Percentiles rank a stretch among this genome's conserved stretches.
phyloP scores from a whole-genome alignment of 768 basidiomycete genomes.

The Trichaptum fuscoviolaceum region DNA sequence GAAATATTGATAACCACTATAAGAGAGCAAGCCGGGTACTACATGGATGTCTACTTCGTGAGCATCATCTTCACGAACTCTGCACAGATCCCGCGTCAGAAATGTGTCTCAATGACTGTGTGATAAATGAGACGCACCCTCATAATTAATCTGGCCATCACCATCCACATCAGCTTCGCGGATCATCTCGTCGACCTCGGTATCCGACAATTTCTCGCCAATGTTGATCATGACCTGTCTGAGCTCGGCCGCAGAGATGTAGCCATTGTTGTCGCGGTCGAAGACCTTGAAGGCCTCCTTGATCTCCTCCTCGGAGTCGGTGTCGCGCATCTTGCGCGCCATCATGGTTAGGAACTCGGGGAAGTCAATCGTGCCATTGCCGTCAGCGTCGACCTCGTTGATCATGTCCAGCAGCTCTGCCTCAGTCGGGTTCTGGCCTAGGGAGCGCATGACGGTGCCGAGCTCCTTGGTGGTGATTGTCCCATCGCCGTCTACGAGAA shows the following conservation, averaged over 20 bases:
- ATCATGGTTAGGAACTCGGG: constrained; percentile 82
- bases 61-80: constrained; percentile 88
- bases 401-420: constrained; percentile 93
- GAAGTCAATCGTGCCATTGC: constrained; percentile 84
- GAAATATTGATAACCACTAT: background rate
- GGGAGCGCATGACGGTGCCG: constrained; percentile 89
- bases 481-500: constrained; percentile 73
- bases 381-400: constrained; percentile 89
- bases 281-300: constrained; percentile 96
- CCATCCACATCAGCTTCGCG: constrained; percentile 93
- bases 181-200: constrained; percentile 94
- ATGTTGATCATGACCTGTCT: constrained; percentile 89
- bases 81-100: constrained; percentile 21
- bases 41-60: constrained; percentile 41
- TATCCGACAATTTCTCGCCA: constrained; percentile 83
- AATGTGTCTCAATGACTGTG: constrained; percentile 7
- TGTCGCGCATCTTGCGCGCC: constrained; percentile 87
- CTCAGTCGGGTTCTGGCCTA: constrained; percentile 91
- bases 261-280: constrained; percentile 93
- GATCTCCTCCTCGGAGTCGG: constrained; percentile 92
- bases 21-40: background rate
- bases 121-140: constrained; percentile 41
- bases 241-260: constrained; percentile 81
- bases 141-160: constrained; percentile 90
- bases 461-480: constrained; percentile 89